phyloP scores from a whole-genome alignment of 176 grass and related monocot species.

The Hyparrhenia diplandra region DNA sequence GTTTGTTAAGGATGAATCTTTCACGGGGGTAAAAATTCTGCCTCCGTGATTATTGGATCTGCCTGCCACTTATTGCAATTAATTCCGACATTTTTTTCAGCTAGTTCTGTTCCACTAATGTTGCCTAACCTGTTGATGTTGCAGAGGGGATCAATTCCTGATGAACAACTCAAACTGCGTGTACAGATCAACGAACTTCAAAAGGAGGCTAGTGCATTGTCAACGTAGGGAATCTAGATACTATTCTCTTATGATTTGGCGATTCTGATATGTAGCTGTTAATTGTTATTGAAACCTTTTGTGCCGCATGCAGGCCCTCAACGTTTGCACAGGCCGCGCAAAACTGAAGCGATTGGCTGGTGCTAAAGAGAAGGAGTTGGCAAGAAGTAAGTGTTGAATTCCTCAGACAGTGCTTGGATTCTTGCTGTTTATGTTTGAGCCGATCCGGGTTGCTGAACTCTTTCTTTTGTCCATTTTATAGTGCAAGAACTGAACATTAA shows the following conservation, averaged over 20 bases:
- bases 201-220: constrained; percentile 71
- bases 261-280: not conserved
- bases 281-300: no score
- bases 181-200: constrained; percentile 66
- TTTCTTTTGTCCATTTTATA: constrained; percentile 29
- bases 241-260: not conserved
- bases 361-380: constrained; percentile 77
- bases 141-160: constrained; percentile 54
- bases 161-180: constrained; percentile 56
- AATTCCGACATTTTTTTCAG: not conserved
- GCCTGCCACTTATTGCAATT: not conserved
- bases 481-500: constrained; percentile 64
- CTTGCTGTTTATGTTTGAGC: not conserved
- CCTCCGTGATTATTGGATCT: constrained; percentile 13
- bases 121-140: constrained; percentile 22
- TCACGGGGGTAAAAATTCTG: not conserved
- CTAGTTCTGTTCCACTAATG: not conserved
- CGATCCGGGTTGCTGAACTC: not conserved
- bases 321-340: constrained; percentile 92
- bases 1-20: not conserved
- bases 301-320: constrained; percentile 52
- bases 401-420: not conserved
- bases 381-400: constrained; percentile 46
- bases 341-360: constrained; percentile 73
- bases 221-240: constrained; percentile 45